Conservation (phyloP, 768 basidiomycete species). For the Trametes elegans region DNA sequence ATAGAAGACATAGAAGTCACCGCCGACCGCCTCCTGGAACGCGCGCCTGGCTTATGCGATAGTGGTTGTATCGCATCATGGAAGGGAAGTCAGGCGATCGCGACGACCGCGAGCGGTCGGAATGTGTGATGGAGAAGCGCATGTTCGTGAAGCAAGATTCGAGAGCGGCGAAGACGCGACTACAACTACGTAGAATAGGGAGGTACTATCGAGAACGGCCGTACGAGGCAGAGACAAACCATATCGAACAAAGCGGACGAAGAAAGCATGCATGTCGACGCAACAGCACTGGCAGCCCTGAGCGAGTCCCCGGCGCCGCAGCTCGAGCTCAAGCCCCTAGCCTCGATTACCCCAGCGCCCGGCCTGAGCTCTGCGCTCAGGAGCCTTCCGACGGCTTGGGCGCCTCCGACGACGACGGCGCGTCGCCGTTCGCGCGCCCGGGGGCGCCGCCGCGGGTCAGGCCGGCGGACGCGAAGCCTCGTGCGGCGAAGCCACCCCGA, state of each 20-base stretch:
- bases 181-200: constrained; percentile 12
- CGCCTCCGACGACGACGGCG: constrained; percentile 17
- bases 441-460: constrained; percentile 40
- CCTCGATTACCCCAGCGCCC: neutral
- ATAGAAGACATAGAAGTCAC: neutral
- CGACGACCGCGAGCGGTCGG: too few relatives aligned
- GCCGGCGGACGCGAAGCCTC: constrained; percentile 70
- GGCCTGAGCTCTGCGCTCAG: neutral
- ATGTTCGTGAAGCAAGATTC: neutral
- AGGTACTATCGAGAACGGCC: neutral
- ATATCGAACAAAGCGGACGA: neutral
- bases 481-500: constrained; percentile 59
- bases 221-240: neutral
- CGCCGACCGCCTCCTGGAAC: neutral
- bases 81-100: too few relatives aligned
- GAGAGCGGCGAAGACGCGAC: neutral
- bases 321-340: neutral
- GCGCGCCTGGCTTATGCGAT: neutral
- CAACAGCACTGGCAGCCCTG: neutral
- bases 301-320: too few relatives aligned
- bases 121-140: too few relatives aligned
- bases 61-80: neutral
- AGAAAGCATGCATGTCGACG: neutral
- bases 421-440: constrained; percentile 30
- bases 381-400: constrained; percentile 18